Evolutionary conservation across 176 grass and related monocot genomes (phyloP).

Genomic region (Lolium perenne): DNA sequence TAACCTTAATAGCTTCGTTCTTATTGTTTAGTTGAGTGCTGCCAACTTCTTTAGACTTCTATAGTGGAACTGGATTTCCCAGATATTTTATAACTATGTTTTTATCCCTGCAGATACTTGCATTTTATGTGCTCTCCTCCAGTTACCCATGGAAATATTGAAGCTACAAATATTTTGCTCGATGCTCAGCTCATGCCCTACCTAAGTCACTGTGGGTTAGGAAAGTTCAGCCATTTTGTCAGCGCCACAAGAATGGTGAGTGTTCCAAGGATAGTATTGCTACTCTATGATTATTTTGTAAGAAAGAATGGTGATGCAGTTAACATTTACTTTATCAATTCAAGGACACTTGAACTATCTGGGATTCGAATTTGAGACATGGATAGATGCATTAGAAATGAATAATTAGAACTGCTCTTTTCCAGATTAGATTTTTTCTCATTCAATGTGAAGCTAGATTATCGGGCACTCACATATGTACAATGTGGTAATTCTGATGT

Average conservation of each 20-base stretch:
- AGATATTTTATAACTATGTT: slow-evolving; percentile 15
- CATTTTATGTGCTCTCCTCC: slow-evolving; percentile 84
- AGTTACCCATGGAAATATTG: slow-evolving; percentile 89
- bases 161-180: slow-evolving; percentile 90
- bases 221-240: slow-evolving; percentile 71
- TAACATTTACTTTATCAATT: slow-evolving; percentile 26
- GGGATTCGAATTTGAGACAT: slow-evolving; percentile 25
- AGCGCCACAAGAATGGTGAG: slow-evolving; percentile 56
- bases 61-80: slow-evolving; percentile 16
- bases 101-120: slow-evolving; percentile 68
- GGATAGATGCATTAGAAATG: slow-evolving; percentile 4
- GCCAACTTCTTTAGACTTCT: not conserved
- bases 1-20: slow-evolving; percentile 15
- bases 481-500: slow-evolving; percentile 15
- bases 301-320: slow-evolving; percentile 31
- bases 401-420: slow-evolving; percentile 9
- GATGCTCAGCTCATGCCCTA: slow-evolving; percentile 92
- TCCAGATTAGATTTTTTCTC: not conserved
- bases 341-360: not conserved
- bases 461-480: not conserved
- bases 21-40: slow-evolving; percentile 17
- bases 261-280: slow-evolving; percentile 29
- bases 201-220: slow-evolving; percentile 81
- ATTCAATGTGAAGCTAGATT: not conserved
- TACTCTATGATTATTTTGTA: slow-evolving; percentile 37